Evolutionary conservation across 805 yeast genomes (phyloP).

Genomic region (Torulaspora gathmanii): DNA sequence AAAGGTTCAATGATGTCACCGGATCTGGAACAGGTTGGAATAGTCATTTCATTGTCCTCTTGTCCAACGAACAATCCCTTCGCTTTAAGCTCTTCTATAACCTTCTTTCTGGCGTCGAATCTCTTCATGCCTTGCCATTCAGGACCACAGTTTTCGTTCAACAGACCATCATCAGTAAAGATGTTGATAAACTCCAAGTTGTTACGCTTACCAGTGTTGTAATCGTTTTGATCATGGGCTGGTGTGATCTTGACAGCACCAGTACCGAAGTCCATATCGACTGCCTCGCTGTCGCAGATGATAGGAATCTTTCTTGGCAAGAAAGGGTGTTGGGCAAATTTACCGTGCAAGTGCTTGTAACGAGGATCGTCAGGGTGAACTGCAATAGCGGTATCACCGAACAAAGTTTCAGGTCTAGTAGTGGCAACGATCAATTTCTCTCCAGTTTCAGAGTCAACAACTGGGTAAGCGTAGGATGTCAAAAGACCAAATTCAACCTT

Average conservation of each 20-base stretch:
- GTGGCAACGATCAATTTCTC: conserved; percentile 92
- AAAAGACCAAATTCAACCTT: conserved; percentile 94
- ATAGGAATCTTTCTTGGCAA: conserved; percentile 81
- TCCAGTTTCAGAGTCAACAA: conserved; percentile 60
- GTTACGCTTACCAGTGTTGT: conserved; percentile 92
- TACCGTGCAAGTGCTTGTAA: conserved; percentile 92
- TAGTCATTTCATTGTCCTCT: conserved; percentile 90
- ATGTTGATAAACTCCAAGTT: conserved; percentile 83
- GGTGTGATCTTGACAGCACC: conserved; percentile 99
- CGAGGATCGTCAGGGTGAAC: conserved; percentile 94
- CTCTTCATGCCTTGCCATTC: conserved; percentile 88
- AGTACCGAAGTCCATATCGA: conserved; percentile 98
- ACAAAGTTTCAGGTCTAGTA: conserved; percentile 97
- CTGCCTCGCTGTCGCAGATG: conserved; percentile 85
- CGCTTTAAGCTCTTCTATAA: conserved; percentile 72
- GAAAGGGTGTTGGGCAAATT: conserved; percentile 86
- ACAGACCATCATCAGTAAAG: conserved; percentile 82
- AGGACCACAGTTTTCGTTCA: conserved; percentile 85
- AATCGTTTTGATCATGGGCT: conserved; percentile 97
- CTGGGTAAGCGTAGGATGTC: conserved; percentile 91
- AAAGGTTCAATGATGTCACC: conserved; percentile 96
- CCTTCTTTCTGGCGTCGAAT: conserved; percentile 85
- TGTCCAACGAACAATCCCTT: conserved; percentile 76
- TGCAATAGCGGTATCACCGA: conserved; percentile 97
- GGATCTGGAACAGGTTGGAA: conserved; percentile 92